These are phyloP conservation scores for Corniculantispora saksenae DNA, from an alignment of 2,329 filamentous ascomycete genomes.

Conservation along the genomic window DNA sequence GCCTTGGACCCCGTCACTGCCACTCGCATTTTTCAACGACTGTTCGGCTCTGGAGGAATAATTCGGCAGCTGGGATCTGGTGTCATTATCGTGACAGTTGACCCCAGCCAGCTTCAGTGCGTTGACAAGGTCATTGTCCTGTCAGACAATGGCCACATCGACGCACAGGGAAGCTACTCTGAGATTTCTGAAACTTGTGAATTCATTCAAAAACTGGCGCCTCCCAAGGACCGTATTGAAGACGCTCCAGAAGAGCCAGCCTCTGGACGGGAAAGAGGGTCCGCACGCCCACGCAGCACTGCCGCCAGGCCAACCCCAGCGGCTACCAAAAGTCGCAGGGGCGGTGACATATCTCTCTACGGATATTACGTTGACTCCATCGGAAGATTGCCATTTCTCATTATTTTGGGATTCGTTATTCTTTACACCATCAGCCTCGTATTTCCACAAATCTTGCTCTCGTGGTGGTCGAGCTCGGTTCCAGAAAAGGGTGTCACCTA, in stretches of 20 bases:
- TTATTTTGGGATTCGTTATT: neutral
- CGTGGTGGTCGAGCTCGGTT: conserved; percentile 12
- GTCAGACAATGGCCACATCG: conserved; percentile 32
- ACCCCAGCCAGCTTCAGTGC: neutral
- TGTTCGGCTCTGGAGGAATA: conserved; percentile 40
- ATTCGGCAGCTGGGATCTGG: conserved; percentile 27
- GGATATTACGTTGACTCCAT: conserved; percentile 7
- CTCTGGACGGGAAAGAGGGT: neutral
- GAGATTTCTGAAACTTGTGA: conserved; percentile 29
- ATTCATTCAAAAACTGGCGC: conserved; percentile 22
- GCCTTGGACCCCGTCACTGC: conserved; percentile 42
- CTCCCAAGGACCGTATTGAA: conserved; percentile 1
- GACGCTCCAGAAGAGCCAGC: neutral
- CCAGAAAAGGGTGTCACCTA: neutral
- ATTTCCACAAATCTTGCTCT: conserved; percentile 14
- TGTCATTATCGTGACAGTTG: conserved; percentile 5
- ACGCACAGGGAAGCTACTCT: conserved; percentile 42
- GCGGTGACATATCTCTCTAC: conserved; percentile 5
- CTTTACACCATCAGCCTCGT: conserved; percentile 2
- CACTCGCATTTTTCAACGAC: conserved; percentile 37
- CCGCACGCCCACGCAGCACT: neutral
- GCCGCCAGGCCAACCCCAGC: neutral
- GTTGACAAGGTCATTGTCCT: conserved; percentile 3
- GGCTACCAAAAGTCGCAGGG: conserved; percentile 9
- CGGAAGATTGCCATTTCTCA: neutral